A percentile compares a stretch with the other conserved stretches of the same genome.
These are phyloP conservation scores for Microbotryum silenes-acaulis DNA, from an alignment of 1,284 basidiomycete genomes.

Conservation along the genomic window DNA sequence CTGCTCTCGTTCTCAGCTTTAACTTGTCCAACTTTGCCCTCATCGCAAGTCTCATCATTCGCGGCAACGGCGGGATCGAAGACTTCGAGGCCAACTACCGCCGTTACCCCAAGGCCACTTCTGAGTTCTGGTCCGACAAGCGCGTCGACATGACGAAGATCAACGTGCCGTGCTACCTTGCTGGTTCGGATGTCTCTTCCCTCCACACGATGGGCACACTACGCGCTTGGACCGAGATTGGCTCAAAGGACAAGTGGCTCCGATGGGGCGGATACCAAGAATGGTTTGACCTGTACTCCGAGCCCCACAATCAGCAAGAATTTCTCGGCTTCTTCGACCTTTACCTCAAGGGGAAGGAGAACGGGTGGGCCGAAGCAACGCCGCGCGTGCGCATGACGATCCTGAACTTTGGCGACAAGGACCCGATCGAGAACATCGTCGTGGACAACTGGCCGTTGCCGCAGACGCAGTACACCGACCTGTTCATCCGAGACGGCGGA, in stretches of 20 bases:
- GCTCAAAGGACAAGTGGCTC: constrained; percentile 29
- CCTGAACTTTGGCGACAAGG: constrained; percentile 26
- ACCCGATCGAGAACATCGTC: constrained; percentile 20
- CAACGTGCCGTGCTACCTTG: constrained; percentile 28
- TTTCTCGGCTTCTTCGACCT: constrained; percentile 33
- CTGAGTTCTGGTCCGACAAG: constrained; percentile 28
- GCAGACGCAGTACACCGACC: constrained; percentile 24
- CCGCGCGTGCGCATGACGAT: constrained; percentile 26
- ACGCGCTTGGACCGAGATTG: constrained; percentile 19
- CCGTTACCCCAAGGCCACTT: constrained; percentile 17
- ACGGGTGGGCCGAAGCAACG: constrained; percentile 30
- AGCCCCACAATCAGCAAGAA: constrained; percentile 28
- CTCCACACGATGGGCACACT: constrained; percentile 24
- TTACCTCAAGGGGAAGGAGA: constrained; percentile 32
- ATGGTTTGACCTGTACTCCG: constrained; percentile 18
- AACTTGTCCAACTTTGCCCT: constrained; percentile 19
- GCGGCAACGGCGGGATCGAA: constrained; percentile 10
- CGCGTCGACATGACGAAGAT: constrained; percentile 29
- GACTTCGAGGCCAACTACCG: not conserved
- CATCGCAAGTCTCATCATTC: constrained; percentile 21
- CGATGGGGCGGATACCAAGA: constrained; percentile 2
- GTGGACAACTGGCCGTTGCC: constrained; percentile 24
- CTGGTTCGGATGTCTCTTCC: constrained; percentile 21
- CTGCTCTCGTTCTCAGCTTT: not conserved
- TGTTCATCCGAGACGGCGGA: constrained; percentile 21